phyloP scores from a whole-genome alignment of 805 yeast genomes.

The Yamadazyma philogaea region DNA sequence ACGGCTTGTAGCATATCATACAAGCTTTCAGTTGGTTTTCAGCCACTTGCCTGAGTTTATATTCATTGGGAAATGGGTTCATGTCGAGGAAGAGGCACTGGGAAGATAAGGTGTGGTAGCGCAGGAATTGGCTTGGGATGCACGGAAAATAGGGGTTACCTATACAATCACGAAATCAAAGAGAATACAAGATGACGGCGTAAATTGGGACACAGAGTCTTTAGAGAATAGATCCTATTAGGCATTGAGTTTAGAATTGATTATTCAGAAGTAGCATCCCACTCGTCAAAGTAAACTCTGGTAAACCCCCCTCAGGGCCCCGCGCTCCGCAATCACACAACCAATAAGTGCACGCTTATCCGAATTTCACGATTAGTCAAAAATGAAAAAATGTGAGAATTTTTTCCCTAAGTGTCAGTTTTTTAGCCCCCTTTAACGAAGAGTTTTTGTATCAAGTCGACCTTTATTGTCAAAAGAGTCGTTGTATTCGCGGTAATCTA shows the following conservation, averaged over 20 bases:
- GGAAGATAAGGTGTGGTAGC: not conserved
- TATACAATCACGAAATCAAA: too few relatives aligned
- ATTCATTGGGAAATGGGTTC: slow-evolving; percentile 34
- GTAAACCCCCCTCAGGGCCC: slow-evolving; percentile 8
- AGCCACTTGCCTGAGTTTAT: slow-evolving; percentile 42
- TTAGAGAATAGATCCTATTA: too few relatives aligned
- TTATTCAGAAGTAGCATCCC: too few relatives aligned
- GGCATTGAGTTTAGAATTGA: too few relatives aligned
- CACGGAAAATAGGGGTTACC: too few relatives aligned
- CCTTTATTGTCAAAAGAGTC: not conserved
- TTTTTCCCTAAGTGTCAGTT: slow-evolving; percentile 5
- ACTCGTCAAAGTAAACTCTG: not conserved
- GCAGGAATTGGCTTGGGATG: too few relatives aligned
- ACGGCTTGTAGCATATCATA: slow-evolving; percentile 48
- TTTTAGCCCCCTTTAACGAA: slow-evolving; percentile 9
- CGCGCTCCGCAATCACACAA: slow-evolving; percentile 6
- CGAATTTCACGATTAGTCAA: slow-evolving; percentile 3
- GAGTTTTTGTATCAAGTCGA: not conserved
- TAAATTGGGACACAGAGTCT: too few relatives aligned
- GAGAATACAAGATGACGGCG: too few relatives aligned
- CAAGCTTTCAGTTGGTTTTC: slow-evolving; percentile 44
- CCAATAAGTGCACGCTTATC: slow-evolving; percentile 1
- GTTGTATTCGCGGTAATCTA: not conserved
- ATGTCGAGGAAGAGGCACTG: not conserved
- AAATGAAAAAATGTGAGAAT: slow-evolving; percentile 6